Evolutionary conservation across 768 basidiomycete genomes (phyloP).

Genomic region (Hygrophorus pudorinus): DNA sequence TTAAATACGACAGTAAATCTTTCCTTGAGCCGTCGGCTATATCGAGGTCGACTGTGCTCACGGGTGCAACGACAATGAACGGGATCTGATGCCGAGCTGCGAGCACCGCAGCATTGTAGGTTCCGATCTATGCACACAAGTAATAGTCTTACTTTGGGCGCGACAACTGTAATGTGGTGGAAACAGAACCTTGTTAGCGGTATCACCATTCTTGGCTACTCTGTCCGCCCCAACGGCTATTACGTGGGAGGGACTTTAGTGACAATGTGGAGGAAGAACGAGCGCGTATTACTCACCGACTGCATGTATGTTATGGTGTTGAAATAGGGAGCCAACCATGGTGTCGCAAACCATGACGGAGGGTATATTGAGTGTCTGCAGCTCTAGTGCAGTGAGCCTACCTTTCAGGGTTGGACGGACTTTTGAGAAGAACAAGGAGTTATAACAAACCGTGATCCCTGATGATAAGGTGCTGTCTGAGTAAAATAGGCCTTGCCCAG

Average conservation of each 20-base stretch:
- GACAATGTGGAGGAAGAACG: neutral
- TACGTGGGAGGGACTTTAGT: conserved; percentile 2
- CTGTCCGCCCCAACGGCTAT: conserved; percentile 81
- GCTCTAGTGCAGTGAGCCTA: conserved; percentile 84
- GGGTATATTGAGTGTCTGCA: conserved; percentile 75
- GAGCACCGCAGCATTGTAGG: conserved; percentile 92
- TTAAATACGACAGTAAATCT: conserved; percentile 22
- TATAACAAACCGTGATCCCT: conserved; percentile 61
- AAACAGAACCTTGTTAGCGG: conserved; percentile 73
- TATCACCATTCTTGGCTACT: conserved; percentile 89
- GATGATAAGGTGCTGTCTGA: conserved; percentile 91
- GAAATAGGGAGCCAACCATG: conserved; percentile 94
- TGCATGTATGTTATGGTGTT: conserved; percentile 74
- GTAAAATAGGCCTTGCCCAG: conserved; percentile 84
- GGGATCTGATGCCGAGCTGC: conserved; percentile 82
- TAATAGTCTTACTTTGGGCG: neutral
- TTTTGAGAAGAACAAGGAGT: neutral
- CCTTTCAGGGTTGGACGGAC: conserved; percentile 1
- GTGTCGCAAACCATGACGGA: conserved; percentile 95
- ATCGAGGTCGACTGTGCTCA: conserved; percentile 84
- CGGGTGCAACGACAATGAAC: conserved; percentile 89
- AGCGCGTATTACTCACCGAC: conserved; percentile 43
- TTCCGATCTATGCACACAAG: conserved; percentile 53
- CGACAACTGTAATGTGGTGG: neutral
- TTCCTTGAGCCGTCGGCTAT: conserved; percentile 57